Base-by-base conservation (phyloP, 176 grass and related monocot genomes). In the Alopecurus myosuroides region DNA sequence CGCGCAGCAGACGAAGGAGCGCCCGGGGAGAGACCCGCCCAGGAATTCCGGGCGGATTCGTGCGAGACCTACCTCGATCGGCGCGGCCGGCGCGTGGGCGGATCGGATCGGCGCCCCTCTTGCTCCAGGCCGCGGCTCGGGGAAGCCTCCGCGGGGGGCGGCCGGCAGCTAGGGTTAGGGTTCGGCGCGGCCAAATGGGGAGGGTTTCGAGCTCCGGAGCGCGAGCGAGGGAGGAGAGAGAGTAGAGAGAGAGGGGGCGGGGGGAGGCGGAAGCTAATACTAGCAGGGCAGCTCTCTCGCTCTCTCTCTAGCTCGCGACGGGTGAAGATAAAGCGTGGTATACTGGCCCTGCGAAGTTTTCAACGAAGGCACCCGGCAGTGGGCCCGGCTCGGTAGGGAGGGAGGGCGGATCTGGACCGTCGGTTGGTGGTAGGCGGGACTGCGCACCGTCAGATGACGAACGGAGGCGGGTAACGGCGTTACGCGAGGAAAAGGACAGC, bases 291-390 rank as follows among this genome's bases (percentile, higher is more conserved):
- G 61, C 64, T 68, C 64, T 9, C 41, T 46, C 69, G 45, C 70
- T 56, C 50, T 76, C 77, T 29, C 64, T 40, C 76, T 78, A 45
- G 82, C 64, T 45, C 77, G 69, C 66, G 80, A 84, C 86, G 79
- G 73, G 65, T 72, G 84, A 66, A 86, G 86, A 84, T 88, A 91
- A 76, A 87, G 89, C 84, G 84, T 81, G 80, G 77, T 67, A 80
- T 78, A 86, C 74, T 83, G 79, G 48, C 78, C 82, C 84, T 81
- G 92, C 77, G 84, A 94, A 89, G 85, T 39, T 89, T 91, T 91
- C 92, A 89, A 94, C 86, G 86, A 88, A 88, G 86, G 35, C 79
- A 50, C 68, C 85, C 84, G 35, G 30, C 22, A 18, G 23, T 61
- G 70, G 79, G 41, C 2, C 80, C 70, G 22, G 79, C n/a, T 37